Conservation (phyloP, 2,329 filamentous ascomycete species). For the Fusarium albidum region DNA sequence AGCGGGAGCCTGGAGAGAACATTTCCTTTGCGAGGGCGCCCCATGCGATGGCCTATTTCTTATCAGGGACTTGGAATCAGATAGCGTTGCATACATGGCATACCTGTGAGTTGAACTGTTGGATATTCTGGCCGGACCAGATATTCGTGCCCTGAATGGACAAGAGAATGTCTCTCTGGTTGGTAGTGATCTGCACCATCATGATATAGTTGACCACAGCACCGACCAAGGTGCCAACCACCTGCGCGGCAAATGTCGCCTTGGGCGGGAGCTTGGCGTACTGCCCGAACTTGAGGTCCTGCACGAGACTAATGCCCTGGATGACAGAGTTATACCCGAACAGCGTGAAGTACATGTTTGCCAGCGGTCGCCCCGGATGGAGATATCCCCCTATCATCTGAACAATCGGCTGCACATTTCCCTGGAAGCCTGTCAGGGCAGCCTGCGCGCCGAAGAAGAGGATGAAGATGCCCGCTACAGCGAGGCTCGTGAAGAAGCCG, state of each 20-base stretch:
- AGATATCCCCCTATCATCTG: constrained; percentile 29
- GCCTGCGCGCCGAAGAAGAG: constrained; percentile 49
- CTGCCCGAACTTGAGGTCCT: constrained; percentile 20
- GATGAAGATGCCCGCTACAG: constrained; percentile 47
- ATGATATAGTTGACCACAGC: no score
- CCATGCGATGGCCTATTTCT: no score
- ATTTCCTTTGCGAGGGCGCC: no score
- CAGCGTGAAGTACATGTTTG: constrained; percentile 31
- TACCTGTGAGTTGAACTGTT: no score
- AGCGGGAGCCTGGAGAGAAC: no score
- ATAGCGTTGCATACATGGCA: no score
- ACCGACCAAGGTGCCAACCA: no score
- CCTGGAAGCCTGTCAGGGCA: constrained; percentile 18
- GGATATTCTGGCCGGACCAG: no score
- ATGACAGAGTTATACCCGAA: constrained; percentile 20
- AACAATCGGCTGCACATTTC: constrained; percentile 24
- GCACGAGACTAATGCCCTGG: constrained; percentile 9
- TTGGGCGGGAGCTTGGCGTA: constrained; percentile 26
- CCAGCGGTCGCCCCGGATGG: constrained; percentile 22
- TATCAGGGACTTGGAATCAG: no score
- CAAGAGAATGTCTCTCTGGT: no score
- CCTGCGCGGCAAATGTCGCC: constrained; percentile 16
- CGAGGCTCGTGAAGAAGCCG: constrained; percentile 51
- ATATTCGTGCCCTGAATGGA: no score
- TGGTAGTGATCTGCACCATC: no score